phyloP scores from a whole-genome alignment of 192 early-diverging fungal species.

The Coemansia umbellata region DNA sequence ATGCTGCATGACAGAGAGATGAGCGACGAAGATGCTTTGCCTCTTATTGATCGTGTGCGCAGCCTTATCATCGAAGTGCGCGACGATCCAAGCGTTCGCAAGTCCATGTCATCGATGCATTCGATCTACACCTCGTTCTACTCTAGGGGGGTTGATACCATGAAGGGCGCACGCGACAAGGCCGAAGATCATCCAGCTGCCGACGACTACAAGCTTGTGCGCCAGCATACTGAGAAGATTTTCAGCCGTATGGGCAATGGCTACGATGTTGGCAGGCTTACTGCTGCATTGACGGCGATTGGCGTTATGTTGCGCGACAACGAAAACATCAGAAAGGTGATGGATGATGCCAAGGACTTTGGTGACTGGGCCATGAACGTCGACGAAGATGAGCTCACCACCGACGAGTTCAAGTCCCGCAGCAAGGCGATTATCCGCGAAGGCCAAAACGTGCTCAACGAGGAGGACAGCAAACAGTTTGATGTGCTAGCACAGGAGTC shows the following conservation, averaged over 20 bases:
- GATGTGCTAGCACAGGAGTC: conserved; percentile 17
- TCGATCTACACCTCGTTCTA: conserved; percentile 24
- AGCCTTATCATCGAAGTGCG: conserved; percentile 33
- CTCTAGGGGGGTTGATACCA: not conserved
- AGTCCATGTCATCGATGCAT: conserved; percentile 27
- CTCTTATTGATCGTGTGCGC: conserved; percentile 36
- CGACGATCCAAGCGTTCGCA: conserved; percentile 16
- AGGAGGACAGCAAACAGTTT: conserved; percentile 29
- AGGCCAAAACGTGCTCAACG: conserved; percentile 24
- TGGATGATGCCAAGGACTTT: conserved; percentile 27
- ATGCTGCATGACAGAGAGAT: conserved; percentile 22
- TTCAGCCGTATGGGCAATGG: conserved; percentile 37
- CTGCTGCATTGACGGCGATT: conserved; percentile 16
- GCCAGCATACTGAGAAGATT: conserved; percentile 18
- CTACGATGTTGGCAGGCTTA: conserved; percentile 25
- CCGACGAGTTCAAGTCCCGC: conserved; percentile 39
- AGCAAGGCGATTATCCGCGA: conserved; percentile 24
- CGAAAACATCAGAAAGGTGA: conserved; percentile 23
- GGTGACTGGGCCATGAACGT: conserved; percentile 41
- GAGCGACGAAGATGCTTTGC: not conserved
- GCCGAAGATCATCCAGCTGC: conserved; percentile 26
- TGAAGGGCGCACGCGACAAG: conserved; percentile 11
- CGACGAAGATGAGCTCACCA: conserved; percentile 35
- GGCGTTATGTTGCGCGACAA: conserved; percentile 33
- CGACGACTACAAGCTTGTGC: conserved; percentile 22